phyloP scores from a whole-genome alignment of 441 rosid species.

The Mallotus japonicus region DNA sequence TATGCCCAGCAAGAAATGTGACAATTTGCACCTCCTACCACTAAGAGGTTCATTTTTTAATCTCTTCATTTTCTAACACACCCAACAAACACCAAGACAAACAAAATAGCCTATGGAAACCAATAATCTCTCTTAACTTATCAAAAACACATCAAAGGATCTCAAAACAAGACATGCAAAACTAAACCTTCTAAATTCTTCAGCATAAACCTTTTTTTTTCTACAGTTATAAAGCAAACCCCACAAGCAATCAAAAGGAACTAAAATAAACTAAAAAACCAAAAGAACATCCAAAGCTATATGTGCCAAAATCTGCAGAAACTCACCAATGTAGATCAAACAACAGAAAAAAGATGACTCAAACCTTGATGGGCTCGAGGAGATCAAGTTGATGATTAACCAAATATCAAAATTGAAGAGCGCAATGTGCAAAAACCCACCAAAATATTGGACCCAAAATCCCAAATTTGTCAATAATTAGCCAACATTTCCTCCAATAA shows the following conservation, averaged over 20 bases:
- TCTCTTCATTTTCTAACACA: constrained; percentile 58
- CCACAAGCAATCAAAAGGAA: neutral
- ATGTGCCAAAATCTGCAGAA: constrained; percentile 11
- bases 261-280: constrained; percentile 4
- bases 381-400: constrained; percentile 18
- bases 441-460: constrained; percentile 13
- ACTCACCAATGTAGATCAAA: constrained; percentile 19
- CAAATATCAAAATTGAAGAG: neutral
- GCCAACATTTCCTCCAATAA: constrained; percentile 15
- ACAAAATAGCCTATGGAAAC: constrained; percentile 16
- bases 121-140: constrained; percentile 23
- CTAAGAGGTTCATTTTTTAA: constrained; percentile 54
- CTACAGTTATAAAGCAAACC: neutral
- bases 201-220: constrained; percentile 1
- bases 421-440: constrained; percentile 7
- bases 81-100: constrained; percentile 15
- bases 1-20: constrained; percentile 64
- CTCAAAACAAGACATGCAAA: neutral
- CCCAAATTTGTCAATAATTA: constrained; percentile 10
- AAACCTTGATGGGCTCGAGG: constrained; percentile 16
- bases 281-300: constrained; percentile 8
- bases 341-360: neutral
- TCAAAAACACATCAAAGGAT: constrained; percentile 1
- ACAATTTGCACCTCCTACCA: constrained; percentile 66
- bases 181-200: neutral